phyloP scores from a whole-genome alignment of 495 filamentous ascomycete genomes.

The Penicillium ucsense region DNA sequence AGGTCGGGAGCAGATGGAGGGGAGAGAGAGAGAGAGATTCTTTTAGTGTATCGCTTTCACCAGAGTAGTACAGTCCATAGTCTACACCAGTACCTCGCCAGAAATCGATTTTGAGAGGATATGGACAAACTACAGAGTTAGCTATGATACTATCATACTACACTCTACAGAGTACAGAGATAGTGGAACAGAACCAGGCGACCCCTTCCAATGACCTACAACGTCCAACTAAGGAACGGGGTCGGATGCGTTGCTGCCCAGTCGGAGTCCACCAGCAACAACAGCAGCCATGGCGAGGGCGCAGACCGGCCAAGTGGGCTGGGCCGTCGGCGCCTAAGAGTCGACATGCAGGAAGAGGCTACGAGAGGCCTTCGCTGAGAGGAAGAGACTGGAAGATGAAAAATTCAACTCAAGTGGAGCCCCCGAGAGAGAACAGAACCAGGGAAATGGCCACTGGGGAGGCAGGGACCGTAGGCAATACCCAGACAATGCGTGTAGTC shows the following conservation, averaged over 20 bases:
- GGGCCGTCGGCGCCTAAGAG: constrained; percentile 7
- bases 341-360: too few species aligned
- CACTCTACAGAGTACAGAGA: too few species aligned
- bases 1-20: not conserved
- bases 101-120: too few species aligned
- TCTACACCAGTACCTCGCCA: too few species aligned
- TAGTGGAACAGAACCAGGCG: constrained; percentile 9
- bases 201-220: not conserved
- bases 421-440: constrained; percentile 12
- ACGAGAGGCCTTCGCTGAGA: too few species aligned
- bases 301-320: constrained; percentile 10
- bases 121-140: too few species aligned
- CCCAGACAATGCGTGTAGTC: rapidly evolving
- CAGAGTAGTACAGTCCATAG: too few species aligned
- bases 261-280: constrained; percentile 9
- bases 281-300: constrained; percentile 4
- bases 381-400: constrained; percentile 1
- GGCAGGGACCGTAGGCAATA: constrained; percentile 1
- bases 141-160: too few species aligned
- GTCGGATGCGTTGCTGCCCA: constrained; percentile 40
- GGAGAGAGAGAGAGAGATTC: not conserved
- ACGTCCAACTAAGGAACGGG: constrained; percentile 3
- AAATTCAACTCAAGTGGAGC: constrained; percentile 20
- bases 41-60: too few species aligned
- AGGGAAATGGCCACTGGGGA: constrained; percentile 15